phyloP scores from a whole-genome alignment of 176 grass and related monocot species.

The Bromus sterilis region DNA sequence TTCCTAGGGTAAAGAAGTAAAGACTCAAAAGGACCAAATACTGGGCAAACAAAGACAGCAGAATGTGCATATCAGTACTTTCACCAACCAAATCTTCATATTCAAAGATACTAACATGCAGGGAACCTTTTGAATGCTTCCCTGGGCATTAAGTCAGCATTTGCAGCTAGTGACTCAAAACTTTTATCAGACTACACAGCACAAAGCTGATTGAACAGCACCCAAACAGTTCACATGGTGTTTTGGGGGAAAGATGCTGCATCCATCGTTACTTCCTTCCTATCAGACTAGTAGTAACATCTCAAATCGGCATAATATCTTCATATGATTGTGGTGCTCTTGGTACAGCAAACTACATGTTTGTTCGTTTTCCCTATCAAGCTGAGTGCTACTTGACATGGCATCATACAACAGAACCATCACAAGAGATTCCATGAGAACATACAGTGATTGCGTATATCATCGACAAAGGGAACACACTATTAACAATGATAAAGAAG shows the following conservation, averaged over 20 bases:
- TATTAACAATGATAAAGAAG: not conserved
- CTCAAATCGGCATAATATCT: slow-evolving; percentile 5
- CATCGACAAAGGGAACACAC: not conserved
- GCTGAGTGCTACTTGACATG: not conserved
- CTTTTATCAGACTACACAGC: not conserved
- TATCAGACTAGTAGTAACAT: not conserved
- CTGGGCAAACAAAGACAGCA: not conserved
- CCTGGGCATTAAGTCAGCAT: not conserved
- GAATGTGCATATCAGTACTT: not conserved
- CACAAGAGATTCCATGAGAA: not conserved
- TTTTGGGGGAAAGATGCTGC: not conserved
- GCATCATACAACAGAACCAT: not conserved
- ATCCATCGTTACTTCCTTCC: not conserved
- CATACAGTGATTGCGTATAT: not conserved
- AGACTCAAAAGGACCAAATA: not conserved
- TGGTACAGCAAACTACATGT: not conserved
- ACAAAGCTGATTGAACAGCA: not conserved
- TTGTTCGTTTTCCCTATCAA: not conserved
- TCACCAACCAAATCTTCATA: slow-evolving; percentile 9
- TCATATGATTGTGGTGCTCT: not conserved
- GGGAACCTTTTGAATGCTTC: slow-evolving; percentile 8
- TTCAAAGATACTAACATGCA: slow-evolving; percentile 11
- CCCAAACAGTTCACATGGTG: not conserved
- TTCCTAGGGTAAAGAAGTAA: not conserved
- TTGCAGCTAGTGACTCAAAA: not conserved